Evolutionary conservation across 352 stramenopile genomes (phyloP).

Genomic region (Halophytophthora polymorphica): DNA sequence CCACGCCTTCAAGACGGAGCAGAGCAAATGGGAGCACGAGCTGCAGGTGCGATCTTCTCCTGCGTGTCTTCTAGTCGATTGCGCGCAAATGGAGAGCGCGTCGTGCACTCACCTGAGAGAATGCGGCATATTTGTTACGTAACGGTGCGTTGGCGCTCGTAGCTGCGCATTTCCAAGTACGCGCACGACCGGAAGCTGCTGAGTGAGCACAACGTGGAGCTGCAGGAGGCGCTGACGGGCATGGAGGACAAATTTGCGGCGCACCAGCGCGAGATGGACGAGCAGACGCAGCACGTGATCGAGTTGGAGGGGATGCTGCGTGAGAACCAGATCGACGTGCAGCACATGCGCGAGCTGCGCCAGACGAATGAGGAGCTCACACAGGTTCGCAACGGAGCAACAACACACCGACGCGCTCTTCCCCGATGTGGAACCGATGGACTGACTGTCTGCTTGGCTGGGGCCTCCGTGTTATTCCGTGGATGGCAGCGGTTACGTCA

Average conservation of each 20-base stretch:
- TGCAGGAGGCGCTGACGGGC: slow-evolving; percentile 47
- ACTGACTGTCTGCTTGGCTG: slow-evolving; percentile 3
- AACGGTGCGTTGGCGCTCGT: neutral
- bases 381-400: slow-evolving; percentile 22
- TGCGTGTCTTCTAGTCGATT: no score
- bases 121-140: neutral
- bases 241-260: slow-evolving; percentile 47
- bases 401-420: neutral
- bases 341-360: slow-evolving; percentile 33
- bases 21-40: slow-evolving; percentile 82
- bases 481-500: slow-evolving; percentile 42
- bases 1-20: slow-evolving; percentile 75
- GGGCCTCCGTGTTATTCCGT: slow-evolving; percentile 3
- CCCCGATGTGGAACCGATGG: no score
- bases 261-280: slow-evolving; percentile 54
- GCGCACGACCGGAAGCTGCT: slow-evolving; percentile 74
- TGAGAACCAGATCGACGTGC: slow-evolving; percentile 36
- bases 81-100: no score
- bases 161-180: slow-evolving; percentile 76
- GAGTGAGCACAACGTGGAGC: slow-evolving; percentile 79
- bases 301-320: slow-evolving; percentile 59
- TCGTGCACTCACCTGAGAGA: no score
- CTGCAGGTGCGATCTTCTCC: slow-evolving; percentile 35
- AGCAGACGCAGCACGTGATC: slow-evolving; percentile 54
- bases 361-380: slow-evolving; percentile 41